These are phyloP conservation scores for Lavandula angustifolia DNA, from an alignment of 257 asterid genomes.

Conservation along the genomic window DNA sequence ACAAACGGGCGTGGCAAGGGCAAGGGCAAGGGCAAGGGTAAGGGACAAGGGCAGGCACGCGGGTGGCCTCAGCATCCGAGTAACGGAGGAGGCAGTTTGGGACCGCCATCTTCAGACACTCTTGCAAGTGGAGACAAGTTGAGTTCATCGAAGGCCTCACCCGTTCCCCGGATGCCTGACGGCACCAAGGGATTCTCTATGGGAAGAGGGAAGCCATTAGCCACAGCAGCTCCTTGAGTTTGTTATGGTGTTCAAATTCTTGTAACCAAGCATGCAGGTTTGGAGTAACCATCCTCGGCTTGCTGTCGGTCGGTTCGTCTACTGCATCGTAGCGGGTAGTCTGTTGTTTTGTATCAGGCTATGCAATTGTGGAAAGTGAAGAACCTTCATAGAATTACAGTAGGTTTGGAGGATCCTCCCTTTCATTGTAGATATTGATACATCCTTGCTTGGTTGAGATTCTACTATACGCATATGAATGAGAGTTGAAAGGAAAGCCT, in stretches of 20 bases:
- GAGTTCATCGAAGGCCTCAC: constrained; percentile 41
- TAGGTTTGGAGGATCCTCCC: constrained; percentile 18
- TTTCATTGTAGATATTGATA: constrained; percentile 33
- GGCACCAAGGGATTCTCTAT: constrained; percentile 88
- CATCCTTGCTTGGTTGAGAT: constrained; percentile 23
- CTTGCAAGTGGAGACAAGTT: constrained; percentile 45
- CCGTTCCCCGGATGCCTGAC: constrained; percentile 94
- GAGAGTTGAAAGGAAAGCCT: neutral
- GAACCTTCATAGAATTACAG: constrained; percentile 22
- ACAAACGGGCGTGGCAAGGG: too few species aligned
- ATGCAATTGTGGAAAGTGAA: constrained; percentile 22
- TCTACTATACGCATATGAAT: constrained; percentile 27
- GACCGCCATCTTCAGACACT: constrained; percentile 35
- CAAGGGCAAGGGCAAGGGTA: constrained; percentile 49
- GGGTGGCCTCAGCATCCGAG: constrained; percentile 48
- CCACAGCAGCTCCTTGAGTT: constrained; percentile 42
- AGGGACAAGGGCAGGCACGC: constrained; percentile 54
- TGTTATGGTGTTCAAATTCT: constrained; percentile 19
- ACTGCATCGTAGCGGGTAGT: constrained; percentile 7
- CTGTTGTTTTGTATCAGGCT: constrained; percentile 24
- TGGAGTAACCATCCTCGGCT: constrained; percentile 25
- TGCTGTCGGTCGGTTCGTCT: neutral
- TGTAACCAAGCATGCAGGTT: constrained; percentile 28
- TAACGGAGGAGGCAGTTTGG: constrained; percentile 42
- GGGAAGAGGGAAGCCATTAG: constrained; percentile 88